phyloP scores from a whole-genome alignment of 2,329 filamentous ascomycete genomes.

The Xylariaceae sp. region DNA sequence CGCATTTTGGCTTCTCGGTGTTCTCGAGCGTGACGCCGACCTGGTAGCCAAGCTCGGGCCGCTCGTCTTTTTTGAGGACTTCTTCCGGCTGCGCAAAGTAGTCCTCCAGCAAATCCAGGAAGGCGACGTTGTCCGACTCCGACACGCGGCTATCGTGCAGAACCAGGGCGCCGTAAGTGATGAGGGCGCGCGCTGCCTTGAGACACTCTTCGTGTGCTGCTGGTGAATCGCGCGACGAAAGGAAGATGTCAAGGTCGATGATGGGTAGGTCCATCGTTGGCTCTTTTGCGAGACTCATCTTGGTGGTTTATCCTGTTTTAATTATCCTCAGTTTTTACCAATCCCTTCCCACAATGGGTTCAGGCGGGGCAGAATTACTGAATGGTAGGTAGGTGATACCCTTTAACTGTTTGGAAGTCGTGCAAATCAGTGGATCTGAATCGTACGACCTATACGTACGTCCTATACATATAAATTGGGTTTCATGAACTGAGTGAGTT shows the following conservation, averaged over 20 bases:
- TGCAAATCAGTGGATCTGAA: too few species aligned
- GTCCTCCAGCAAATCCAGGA: conserved; percentile 68
- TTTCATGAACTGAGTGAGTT: too few species aligned
- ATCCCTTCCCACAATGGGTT: too few species aligned
- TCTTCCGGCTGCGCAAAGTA: conserved; percentile 64
- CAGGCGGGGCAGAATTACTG: too few species aligned
- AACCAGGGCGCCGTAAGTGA: conserved; percentile 64
- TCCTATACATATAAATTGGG: too few species aligned
- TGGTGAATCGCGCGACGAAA: conserved; percentile 49
- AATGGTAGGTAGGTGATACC: too few species aligned
- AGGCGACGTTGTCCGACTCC: conserved; percentile 59
- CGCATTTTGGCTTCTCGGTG: conserved; percentile 68
- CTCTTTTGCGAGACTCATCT: conserved; percentile 29
- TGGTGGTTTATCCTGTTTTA: too few species aligned
- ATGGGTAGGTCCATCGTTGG: conserved; percentile 62
- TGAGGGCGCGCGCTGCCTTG: conserved; percentile 61
- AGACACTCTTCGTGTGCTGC: conserved; percentile 57
- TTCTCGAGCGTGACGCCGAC: conserved; percentile 67
- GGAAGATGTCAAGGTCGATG: conserved; percentile 65
- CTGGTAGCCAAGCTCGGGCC: conserved; percentile 64
- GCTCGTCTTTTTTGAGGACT: conserved; percentile 56
- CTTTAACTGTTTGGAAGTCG: too few species aligned
- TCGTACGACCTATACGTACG: too few species aligned
- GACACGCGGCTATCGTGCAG: conserved; percentile 65
- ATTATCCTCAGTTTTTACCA: too few species aligned